Evolutionary conservation across 164 flowering plant species (phyloP).

Genomic region (Platanus orientalis): DNA sequence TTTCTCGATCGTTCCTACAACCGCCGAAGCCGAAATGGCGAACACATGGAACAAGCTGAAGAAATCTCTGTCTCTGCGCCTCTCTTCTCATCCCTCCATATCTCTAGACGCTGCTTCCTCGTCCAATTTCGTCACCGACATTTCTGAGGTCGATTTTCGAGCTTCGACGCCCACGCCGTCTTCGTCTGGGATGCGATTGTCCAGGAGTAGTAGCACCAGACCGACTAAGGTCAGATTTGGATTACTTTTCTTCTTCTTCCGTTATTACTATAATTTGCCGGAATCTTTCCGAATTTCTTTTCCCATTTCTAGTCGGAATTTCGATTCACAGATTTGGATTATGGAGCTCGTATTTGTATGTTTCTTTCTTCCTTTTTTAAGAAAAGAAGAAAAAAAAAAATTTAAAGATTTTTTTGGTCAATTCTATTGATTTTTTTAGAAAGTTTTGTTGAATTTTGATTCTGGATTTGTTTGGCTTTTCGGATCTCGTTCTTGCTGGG

Average conservation of each 20-base stretch:
- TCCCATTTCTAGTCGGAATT: background rate
- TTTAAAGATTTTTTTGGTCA: no score
- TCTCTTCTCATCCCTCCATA: background rate
- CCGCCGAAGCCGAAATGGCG: background rate
- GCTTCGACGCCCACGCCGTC: constrained; percentile 5
- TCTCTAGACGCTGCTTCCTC: background rate
- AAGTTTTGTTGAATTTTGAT: no score
- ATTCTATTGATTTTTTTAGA: no score
- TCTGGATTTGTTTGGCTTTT: no score
- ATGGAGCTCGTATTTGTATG: no score
- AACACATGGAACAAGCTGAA: constrained; percentile 9
- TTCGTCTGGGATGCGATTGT: background rate
- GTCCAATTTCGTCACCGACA: background rate
- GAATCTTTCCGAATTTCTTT: background rate
- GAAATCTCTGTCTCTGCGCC: constrained; percentile 11
- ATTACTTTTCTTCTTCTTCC: background rate
- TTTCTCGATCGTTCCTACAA: background rate
- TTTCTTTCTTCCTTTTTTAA: no score
- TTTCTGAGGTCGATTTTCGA: background rate
- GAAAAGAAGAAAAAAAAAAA: no score
- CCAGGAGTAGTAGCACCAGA: constrained; percentile 6
- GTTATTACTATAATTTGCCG: background rate
- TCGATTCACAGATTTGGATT: no score
- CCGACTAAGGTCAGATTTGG: constrained; percentile 6
- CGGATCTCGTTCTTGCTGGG: no score